Conservation (phyloP, 306 rosid species). For the Prinsepia uniflora region DNA sequence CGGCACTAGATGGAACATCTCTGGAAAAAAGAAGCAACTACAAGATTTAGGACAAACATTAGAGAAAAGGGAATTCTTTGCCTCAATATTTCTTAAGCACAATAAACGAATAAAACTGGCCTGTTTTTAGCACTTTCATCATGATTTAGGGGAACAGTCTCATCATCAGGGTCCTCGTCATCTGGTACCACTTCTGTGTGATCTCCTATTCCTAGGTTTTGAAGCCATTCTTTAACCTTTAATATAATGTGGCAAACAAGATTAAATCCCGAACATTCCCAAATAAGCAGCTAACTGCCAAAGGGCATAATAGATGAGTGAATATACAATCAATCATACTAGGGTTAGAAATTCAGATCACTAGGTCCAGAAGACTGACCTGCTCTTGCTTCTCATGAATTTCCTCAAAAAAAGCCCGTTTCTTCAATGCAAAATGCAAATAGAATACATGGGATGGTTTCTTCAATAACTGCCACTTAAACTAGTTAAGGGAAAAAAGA, state of each 20-base stretch:
- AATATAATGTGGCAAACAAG: conserved; percentile 67
- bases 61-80: conserved; percentile 11
- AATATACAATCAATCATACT: not conserved
- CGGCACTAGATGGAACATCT: conserved; percentile 98
- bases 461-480: conserved; percentile 94
- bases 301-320: conserved; percentile 26
- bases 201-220: conserved; percentile 99
- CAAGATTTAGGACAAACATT: conserved; percentile 25
- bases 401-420: conserved; percentile 82
- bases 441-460: conserved; percentile 88
- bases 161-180: conserved; percentile 79
- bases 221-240: conserved; percentile 99
- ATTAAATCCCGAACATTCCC: conserved; percentile 60
- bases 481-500: conserved; percentile 45
- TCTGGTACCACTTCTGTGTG: conserved; percentile 62
- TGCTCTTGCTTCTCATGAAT: conserved; percentile 97
- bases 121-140: conserved; percentile 79
- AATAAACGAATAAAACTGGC: conserved; percentile 29
- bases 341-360: not conserved
- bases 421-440: conserved; percentile 90
- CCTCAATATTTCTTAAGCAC: conserved; percentile 9
- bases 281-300: conserved; percentile 36
- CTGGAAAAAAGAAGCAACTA: conserved; percentile 49
- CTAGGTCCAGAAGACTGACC: conserved; percentile 40
- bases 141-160: conserved; percentile 51